Evolutionary conservation across 202 grass and related monocot species (phyloP).

Genomic region (Elaeis oleifera): DNA sequence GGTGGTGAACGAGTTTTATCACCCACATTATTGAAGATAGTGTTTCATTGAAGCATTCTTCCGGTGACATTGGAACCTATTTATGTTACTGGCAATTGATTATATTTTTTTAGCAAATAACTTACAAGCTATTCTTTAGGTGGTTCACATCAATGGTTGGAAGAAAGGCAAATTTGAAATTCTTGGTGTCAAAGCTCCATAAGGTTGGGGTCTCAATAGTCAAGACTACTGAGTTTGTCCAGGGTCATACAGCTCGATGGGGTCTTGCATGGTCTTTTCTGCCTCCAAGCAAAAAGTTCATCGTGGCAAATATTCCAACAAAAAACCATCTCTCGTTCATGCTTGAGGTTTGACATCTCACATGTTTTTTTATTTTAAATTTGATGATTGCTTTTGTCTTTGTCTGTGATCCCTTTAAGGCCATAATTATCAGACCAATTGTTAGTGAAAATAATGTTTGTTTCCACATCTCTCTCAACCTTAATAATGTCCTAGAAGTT

Average conservation of each 20-base stretch:
- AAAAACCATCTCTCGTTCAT: conserved; percentile 67
- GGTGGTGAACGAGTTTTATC: conserved; percentile 73
- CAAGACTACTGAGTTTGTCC: conserved; percentile 90
- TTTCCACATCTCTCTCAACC: too few species aligned
- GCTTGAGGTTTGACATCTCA: conserved; percentile 45
- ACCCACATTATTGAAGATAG: conserved; percentile 71
- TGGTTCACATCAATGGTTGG: conserved; percentile 99
- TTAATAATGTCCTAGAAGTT: too few species aligned
- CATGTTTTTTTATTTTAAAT: neutral
- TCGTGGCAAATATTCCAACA: conserved; percentile 35
- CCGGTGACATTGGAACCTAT: conserved; percentile 32
- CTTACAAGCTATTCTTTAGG: conserved; percentile 23
- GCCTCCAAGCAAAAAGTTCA: conserved; percentile 48
- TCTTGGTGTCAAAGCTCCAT: conserved; percentile 55
- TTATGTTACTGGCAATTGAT: neutral
- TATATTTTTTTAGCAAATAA: neutral
- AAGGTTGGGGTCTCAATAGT: conserved; percentile 54
- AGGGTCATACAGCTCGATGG: conserved; percentile 88
- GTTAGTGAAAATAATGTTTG: too few species aligned
- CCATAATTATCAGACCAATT: too few species aligned
- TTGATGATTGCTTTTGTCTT: too few species aligned
- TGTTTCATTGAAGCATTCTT: conserved; percentile 62
- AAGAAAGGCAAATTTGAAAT: conserved; percentile 74
- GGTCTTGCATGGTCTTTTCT: conserved; percentile 94
- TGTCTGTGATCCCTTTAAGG: too few species aligned